These are phyloP conservation scores for Xylaria sp. DNA, from an alignment of 2,329 filamentous ascomycete species.

Conservation along the genomic window DNA sequence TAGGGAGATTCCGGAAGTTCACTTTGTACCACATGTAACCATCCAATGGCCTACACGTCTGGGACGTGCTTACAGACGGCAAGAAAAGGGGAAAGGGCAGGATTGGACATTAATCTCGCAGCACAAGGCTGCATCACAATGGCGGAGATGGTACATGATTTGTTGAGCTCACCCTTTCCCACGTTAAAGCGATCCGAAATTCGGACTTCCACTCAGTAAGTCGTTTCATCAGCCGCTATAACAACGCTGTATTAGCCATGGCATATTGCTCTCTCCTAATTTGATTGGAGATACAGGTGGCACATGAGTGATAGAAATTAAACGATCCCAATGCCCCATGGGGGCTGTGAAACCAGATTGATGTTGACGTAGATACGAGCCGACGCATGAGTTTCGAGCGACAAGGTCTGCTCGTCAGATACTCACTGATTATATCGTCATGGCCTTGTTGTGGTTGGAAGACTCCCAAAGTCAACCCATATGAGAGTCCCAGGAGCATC, in stretches of 20 bases:
- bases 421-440: conserved; percentile 4
- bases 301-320: conserved; percentile 23
- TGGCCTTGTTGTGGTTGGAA: neutral
- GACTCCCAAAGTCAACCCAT: neutral
- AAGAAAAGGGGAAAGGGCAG: conserved; percentile 17
- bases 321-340: conserved; percentile 6
- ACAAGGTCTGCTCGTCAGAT: conserved; percentile 6
- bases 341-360: conserved; percentile 15
- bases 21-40: conserved; percentile 1
- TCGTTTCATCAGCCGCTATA: conserved; percentile 28
- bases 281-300: conserved; percentile 24
- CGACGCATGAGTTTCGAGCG: conserved; percentile 9
- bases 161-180: conserved; percentile 5
- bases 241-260: neutral
- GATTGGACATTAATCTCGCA: conserved; percentile 7
- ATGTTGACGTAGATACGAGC: conserved; percentile 26
- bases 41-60: neutral
- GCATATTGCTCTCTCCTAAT: neutral
- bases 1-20: neutral
- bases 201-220: conserved; percentile 15
- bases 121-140: conserved; percentile 3
- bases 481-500: neutral
- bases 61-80: neutral
- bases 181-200: conserved; percentile 6
- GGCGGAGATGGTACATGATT: neutral